Percentiles rank a stretch among this genome's conserved stretches.
Conservation (phyloP, 1,284 basidiomycete species). For the Ustilago hordei region DNA sequence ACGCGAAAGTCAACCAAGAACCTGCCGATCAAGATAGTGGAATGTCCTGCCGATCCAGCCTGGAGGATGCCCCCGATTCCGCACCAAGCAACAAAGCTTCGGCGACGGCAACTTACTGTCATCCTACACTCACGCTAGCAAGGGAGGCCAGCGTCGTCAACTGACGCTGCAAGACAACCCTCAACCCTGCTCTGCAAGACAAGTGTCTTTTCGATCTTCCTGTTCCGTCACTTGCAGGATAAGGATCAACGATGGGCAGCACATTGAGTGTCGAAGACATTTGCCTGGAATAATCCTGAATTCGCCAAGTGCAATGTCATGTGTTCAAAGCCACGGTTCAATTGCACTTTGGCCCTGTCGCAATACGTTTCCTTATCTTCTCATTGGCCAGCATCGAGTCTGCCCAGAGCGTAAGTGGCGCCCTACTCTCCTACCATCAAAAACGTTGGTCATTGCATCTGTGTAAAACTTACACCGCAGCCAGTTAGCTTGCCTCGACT, state of each 20-base stretch:
- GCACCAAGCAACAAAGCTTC: not conserved
- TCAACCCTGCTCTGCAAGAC: not conserved
- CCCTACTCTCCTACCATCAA: not conserved
- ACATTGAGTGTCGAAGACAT: not conserved
- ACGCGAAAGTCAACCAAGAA: slow-evolving; percentile 11
- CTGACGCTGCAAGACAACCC: not conserved
- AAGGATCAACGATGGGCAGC: not conserved
- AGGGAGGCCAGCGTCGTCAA: not conserved
- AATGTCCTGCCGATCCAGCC: not conserved
- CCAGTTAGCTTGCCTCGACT: not conserved
- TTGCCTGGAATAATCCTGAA: not conserved
- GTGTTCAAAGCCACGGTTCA: slow-evolving; percentile 21
- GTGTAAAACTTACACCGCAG: not conserved
- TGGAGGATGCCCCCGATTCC: not conserved
- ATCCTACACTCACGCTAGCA: not conserved
- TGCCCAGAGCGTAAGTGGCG: not conserved
- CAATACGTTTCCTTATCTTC: slow-evolving; percentile 1
- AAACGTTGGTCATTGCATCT: not conserved
- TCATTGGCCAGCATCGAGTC: slow-evolving; percentile 10
- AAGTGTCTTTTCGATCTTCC: not conserved
- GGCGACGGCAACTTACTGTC: not conserved
- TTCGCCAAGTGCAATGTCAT: slow-evolving; percentile 26
- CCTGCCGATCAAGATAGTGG: not conserved
- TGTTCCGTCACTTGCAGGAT: slow-evolving; percentile 1
- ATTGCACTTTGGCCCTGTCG: not conserved